phyloP scores from a whole-genome alignment of 176 grass and related monocot species.

The Cenchrus americanus region DNA sequence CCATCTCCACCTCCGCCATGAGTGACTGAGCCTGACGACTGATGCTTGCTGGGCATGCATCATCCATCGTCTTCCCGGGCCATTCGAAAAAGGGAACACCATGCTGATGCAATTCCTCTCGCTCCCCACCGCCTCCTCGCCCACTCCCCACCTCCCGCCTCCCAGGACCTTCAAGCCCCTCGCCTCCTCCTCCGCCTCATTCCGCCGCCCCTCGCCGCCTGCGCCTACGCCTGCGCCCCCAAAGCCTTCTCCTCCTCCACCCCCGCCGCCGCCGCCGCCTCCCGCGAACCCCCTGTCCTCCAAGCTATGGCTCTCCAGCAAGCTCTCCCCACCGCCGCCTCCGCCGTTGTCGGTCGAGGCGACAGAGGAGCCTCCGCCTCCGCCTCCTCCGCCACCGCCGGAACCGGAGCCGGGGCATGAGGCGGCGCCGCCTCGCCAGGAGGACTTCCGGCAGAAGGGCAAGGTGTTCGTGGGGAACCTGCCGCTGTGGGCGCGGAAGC shows the following conservation, averaged over 20 bases:
- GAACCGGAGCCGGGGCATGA: slow-evolving; percentile 23
- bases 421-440: background rate
- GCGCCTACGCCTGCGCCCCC: slow-evolving; percentile 32
- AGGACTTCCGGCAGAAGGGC: slow-evolving; percentile 64
- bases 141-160: slow-evolving; percentile 22
- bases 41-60: background rate
- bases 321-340: slow-evolving; percentile 67
- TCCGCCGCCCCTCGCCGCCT: slow-evolving; percentile 45
- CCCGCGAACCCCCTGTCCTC: slow-evolving; percentile 66
- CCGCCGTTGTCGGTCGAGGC: background rate
- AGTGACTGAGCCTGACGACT: too few relatives aligned
- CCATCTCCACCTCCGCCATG: too few relatives aligned
- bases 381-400: background rate
- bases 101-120: slow-evolving; percentile 55
- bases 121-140: slow-evolving; percentile 42
- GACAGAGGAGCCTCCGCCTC: background rate
- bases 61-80: slow-evolving; percentile 37
- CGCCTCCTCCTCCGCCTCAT: slow-evolving; percentile 38
- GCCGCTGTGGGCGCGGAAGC: slow-evolving; percentile 70
- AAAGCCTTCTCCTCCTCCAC: slow-evolving; percentile 2
- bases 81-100: slow-evolving; percentile 19
- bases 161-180: slow-evolving; percentile 45
- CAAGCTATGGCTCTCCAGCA: slow-evolving; percentile 90
- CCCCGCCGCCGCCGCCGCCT: slow-evolving; percentile 8
- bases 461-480: slow-evolving; percentile 95